phyloP scores from a whole-genome alignment of 768 basidiomycete genomes.

The Amanita muscaria region DNA sequence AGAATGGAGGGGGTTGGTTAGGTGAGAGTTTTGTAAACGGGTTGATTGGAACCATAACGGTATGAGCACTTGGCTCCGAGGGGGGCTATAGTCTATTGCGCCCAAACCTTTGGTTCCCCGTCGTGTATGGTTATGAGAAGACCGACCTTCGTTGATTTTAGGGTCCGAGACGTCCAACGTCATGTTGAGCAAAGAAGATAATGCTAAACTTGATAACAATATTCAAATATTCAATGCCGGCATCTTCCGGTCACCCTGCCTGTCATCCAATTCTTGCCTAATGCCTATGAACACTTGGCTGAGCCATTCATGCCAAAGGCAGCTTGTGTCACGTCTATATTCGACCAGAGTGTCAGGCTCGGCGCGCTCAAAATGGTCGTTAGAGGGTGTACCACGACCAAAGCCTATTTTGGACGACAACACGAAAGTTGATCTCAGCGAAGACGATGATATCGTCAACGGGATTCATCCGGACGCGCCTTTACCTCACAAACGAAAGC shows the following conservation, averaged over 20 bases:
- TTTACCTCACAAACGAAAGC: conserved; percentile 29
- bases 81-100: background rate
- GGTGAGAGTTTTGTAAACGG: conserved; percentile 15
- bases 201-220: too few species aligned
- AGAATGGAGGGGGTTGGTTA: conserved; percentile 2
- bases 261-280: background rate
- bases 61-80: background rate
- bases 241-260: conserved; percentile 4
- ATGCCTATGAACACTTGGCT: conserved; percentile 7
- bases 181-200: conserved; percentile 3
- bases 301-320: conserved; percentile 5
- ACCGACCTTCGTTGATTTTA: conserved; percentile 63
- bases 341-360: conserved; percentile 4
- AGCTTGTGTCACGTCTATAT: background rate
- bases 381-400: conserved; percentile 29
- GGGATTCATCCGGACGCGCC: conserved; percentile 28
- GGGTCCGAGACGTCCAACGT: conserved; percentile 40
- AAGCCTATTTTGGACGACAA: conserved; percentile 42
- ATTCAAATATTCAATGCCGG: background rate
- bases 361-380: conserved; percentile 30
- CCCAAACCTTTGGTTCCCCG: background rate
- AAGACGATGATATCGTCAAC: conserved; percentile 43
- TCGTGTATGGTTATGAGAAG: background rate
- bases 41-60: background rate
- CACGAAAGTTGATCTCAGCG: conserved; percentile 37